Conservation (phyloP, 192 early-diverging fungal genomes). For the Mortierella hygrophila region DNA sequence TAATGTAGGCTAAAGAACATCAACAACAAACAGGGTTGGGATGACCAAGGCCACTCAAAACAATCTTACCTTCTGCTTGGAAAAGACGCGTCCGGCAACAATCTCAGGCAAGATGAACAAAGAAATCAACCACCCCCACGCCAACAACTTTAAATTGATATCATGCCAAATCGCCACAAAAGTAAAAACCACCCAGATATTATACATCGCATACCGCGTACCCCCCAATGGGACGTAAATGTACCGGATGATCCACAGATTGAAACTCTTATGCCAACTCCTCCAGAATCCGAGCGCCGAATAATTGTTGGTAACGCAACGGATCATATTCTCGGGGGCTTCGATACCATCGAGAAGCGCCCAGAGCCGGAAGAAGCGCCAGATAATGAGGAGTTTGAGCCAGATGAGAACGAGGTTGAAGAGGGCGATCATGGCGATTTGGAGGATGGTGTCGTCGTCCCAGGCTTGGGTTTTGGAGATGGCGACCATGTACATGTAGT, state of each 20-base stretch:
- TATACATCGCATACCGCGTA: slow-evolving; percentile 73
- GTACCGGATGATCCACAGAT: slow-evolving; percentile 91
- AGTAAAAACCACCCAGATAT: slow-evolving; percentile 91
- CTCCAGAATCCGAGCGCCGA: slow-evolving; percentile 95
- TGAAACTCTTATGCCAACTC: slow-evolving; percentile 95
- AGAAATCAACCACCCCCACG: slow-evolving; percentile 94
- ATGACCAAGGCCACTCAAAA: no score
- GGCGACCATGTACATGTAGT: slow-evolving; percentile 90
- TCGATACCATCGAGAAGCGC: slow-evolving; percentile 91
- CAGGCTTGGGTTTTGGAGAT: slow-evolving; percentile 90
- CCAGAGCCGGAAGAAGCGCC: slow-evolving; percentile 98
- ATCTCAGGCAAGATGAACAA: slow-evolving; percentile 91
- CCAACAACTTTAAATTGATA: slow-evolving; percentile 84
- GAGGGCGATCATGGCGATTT: slow-evolving; percentile 90
- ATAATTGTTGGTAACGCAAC: slow-evolving; percentile 98
- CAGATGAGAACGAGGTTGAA: slow-evolving; percentile 94
- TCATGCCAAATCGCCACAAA: slow-evolving; percentile 99
- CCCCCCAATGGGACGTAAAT: slow-evolving; percentile 96
- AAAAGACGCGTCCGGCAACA: slow-evolving; percentile 70
- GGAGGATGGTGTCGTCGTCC: slow-evolving; percentile 79
- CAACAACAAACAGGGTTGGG: not conserved
- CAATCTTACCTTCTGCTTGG: slow-evolving; percentile 61
- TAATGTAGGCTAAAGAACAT: not conserved
- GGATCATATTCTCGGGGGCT: slow-evolving; percentile 94
- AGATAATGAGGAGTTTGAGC: slow-evolving; percentile 94